A percentile compares a stretch with the other conserved stretches of the same genome.
Conservation (phyloP, 2,329 filamentous ascomycete species). For the Orbilia ellipsospora region DNA sequence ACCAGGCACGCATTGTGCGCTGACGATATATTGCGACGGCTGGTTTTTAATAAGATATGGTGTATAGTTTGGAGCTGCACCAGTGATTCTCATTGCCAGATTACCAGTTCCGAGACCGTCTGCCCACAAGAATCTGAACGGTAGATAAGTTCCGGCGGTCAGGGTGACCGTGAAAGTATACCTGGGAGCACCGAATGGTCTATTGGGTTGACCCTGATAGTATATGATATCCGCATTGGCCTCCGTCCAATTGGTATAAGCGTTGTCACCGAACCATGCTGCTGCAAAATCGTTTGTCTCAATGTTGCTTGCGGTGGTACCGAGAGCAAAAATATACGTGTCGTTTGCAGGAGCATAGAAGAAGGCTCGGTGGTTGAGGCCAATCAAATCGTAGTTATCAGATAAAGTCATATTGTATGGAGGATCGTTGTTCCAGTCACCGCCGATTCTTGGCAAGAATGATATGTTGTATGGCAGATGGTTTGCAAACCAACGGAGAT, state of each 20-base stretch:
- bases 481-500: conserved; percentile 1
- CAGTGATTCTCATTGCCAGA: conserved; percentile 10
- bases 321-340: conserved; percentile 20
- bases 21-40: background rate
- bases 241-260: conserved; percentile 6
- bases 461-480: background rate
- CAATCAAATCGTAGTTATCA: background rate
- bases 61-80: background rate
- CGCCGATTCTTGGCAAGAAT: background rate
- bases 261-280: conserved; percentile 8
- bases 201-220: conserved; percentile 10
- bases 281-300: conserved; percentile 8
- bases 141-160: conserved; percentile 23
- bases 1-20: background rate
- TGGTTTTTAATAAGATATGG: background rate
- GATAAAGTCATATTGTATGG: background rate
- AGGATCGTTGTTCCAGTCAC: background rate
- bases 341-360: conserved; percentile 4
- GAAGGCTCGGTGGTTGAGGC: conserved; percentile 2
- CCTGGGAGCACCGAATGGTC: conserved; percentile 13
- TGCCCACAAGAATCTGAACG: conserved; percentile 26
- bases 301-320: conserved; percentile 5
- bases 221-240: conserved; percentile 8
- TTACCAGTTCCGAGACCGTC: conserved; percentile 21
- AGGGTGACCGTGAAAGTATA: conserved; percentile 12